Evolutionary conservation across 805 yeast species (phyloP).

Genomic region (Candida mattraensis): DNA sequence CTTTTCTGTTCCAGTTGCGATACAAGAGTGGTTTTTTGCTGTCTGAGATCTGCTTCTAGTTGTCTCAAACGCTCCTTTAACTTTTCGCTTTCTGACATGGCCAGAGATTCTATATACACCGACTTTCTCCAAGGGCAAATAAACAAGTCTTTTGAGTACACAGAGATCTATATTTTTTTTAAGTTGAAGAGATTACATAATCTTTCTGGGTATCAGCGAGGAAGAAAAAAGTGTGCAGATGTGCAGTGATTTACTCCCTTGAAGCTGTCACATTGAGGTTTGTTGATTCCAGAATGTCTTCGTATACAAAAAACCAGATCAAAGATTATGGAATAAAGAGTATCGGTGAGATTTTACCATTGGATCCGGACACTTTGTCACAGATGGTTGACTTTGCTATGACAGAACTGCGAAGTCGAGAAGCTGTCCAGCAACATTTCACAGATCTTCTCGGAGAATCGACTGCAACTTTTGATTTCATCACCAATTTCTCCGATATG

Average conservation of each 20-base stretch:
- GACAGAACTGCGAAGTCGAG: constrained; percentile 42
- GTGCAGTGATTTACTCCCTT: background rate
- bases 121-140: too few relatives aligned
- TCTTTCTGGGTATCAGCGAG: too few relatives aligned
- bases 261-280: background rate
- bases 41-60: constrained; percentile 20
- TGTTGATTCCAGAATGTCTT: constrained; percentile 12
- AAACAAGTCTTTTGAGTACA: background rate
- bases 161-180: too few relatives aligned
- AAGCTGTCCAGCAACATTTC: constrained; percentile 52
- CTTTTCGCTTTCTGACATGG: constrained; percentile 23
- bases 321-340: constrained; percentile 23
- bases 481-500: constrained; percentile 43
- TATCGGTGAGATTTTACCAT: constrained; percentile 44
- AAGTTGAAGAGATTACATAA: too few relatives aligned
- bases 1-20: constrained; percentile 18
- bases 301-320: constrained; percentile 25
- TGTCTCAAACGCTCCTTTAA: constrained; percentile 20
- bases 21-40: constrained; percentile 16
- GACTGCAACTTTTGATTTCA: constrained; percentile 49
- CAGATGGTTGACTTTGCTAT: constrained; percentile 58
- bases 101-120: too few relatives aligned
- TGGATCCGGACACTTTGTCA: constrained; percentile 54
- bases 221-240: background rate
- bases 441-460: constrained; percentile 57